Base-by-base conservation (phyloP, 768 basidiomycete species). In the Trametes villosa region DNA sequence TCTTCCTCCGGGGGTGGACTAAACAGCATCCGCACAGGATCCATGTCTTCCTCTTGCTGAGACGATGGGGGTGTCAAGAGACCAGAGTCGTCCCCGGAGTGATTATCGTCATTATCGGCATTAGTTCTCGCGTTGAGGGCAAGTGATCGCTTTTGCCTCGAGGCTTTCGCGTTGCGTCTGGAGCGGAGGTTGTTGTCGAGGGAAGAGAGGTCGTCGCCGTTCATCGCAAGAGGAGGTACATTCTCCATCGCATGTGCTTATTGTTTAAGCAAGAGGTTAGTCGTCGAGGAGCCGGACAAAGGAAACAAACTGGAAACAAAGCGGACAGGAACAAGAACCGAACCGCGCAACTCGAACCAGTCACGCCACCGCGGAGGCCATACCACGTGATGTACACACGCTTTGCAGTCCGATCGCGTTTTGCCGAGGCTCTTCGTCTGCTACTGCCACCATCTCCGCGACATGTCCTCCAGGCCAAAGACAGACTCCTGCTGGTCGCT, bases 1-100 rank as follows among this genome's bases (percentile, higher is more conserved):
- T 73, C 75, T 63, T 88, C 86, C 64, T 88, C 86, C 2, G 86
- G 86, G 2, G 86, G 86, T 2, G 86, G 86, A 64, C 86, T 82
- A 60, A 88, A 85, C 38, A 79, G 62, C 68, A 74, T 74, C 53
- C 68, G 65, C 0, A 72, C 57, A 1, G 71, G 54, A 46, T 65
- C 62, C 26, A 57, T 57, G 36, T 65, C 62, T 20, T 63, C 64
- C 12, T 62, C 67, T 38, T 59, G 49, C 48, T 67, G 75, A 59
- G 66, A 70, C 18, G 64, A 62, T 15, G 71, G 68, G 3, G 69
- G 70, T 2, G 70, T 72, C 41, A 70, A 58, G 36, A 70, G 64
- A 22, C 71, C 71, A 31, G 63, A 65, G 13, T 62, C 55, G 20
- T 55, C 22, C n/a, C 38, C 47, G 9, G 62, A 38, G 17, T 50